A percentile compares a stretch with the other conserved stretches of the same genome.
Evolutionary conservation across 257 asterid genomes (phyloP).

Genomic region (Thymus mandschuricus): DNA sequence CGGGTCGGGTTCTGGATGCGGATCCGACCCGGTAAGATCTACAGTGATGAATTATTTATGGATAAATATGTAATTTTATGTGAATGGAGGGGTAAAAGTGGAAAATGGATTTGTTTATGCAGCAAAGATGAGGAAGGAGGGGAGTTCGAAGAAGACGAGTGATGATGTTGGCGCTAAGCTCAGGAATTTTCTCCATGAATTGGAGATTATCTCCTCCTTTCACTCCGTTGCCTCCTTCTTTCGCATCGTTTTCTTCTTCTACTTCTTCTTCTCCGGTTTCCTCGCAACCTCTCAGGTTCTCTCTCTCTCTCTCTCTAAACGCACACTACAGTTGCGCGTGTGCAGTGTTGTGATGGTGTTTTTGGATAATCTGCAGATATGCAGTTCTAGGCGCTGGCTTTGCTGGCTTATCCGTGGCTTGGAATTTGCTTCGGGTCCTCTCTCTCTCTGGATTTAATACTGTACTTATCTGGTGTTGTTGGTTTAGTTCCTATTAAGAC

Average conservation of each 20-base stretch:
- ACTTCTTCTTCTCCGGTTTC: constrained; percentile 33
- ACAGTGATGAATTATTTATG: not conserved
- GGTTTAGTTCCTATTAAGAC: not conserved
- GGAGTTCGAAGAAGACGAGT: not conserved
- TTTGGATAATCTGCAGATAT: constrained; percentile 46
- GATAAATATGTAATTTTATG: not conserved
- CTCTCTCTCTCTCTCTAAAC: not conserved
- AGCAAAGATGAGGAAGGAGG: not conserved
- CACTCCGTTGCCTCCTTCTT: constrained; percentile 27
- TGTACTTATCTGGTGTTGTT: not conserved
- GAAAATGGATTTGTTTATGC: not conserved
- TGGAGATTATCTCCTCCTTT: constrained; percentile 34
- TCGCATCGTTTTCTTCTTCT: constrained; percentile 41
- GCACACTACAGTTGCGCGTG: not conserved
- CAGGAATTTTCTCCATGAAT: constrained; percentile 27
- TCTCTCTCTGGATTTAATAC: not conserved
- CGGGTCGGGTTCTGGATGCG: not conserved
- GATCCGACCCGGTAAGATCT: not conserved
- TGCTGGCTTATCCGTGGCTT: constrained; percentile 92
- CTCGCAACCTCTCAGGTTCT: constrained; percentile 45
- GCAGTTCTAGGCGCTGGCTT: constrained; percentile 99
- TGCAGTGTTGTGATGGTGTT: not conserved
- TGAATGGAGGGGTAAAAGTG: not conserved
- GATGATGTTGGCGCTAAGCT: constrained; percentile 38
- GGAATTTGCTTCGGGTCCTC: constrained; percentile 85